Conservation (phyloP, 2,329 filamentous ascomycete species). For the Huntiella abstrusa region DNA sequence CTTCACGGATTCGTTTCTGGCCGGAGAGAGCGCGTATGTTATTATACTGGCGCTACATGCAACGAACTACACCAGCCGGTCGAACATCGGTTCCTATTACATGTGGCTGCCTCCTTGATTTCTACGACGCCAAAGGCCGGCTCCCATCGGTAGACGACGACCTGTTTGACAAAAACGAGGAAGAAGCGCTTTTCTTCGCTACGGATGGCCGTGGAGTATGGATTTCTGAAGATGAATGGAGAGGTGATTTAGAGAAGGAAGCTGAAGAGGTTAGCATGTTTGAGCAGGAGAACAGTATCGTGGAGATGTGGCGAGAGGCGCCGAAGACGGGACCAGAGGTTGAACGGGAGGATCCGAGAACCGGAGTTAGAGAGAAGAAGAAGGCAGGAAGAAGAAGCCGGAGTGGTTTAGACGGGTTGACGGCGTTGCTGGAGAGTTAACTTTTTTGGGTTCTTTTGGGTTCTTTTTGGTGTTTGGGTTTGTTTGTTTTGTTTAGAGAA, state of each 20-base stretch:
- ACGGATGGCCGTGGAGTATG: slow-evolving; percentile 6
- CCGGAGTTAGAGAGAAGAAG: background rate
- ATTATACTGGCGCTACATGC: slow-evolving; percentile 4
- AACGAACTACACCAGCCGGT: slow-evolving; percentile 1
- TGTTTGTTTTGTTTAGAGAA: background rate
- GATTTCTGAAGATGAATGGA: slow-evolving; percentile 5
- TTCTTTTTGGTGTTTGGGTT: background rate
- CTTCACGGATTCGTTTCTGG: slow-evolving; percentile 2
- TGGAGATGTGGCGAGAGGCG: slow-evolving; percentile 11
- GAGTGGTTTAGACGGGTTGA: too few species aligned
- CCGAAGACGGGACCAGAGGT: background rate
- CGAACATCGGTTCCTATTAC: background rate
- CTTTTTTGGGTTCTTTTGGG: background rate
- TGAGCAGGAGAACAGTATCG: background rate
- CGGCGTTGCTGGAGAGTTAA: too few species aligned
- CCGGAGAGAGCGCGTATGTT: slow-evolving; percentile 7
- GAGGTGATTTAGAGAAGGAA: slow-evolving; percentile 1
- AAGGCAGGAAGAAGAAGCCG: background rate
- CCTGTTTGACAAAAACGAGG: slow-evolving; percentile 3
- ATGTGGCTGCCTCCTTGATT: slow-evolving; percentile 7
- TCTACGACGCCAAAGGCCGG: slow-evolving; percentile 5
- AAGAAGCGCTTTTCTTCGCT: slow-evolving; percentile 8
- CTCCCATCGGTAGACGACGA: slow-evolving; percentile 6
- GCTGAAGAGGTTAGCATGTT: background rate
- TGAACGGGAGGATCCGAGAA: background rate